Conservation (phyloP, 1,284 basidiomycete genomes). For the Heterobasidion occidentale region DNA sequence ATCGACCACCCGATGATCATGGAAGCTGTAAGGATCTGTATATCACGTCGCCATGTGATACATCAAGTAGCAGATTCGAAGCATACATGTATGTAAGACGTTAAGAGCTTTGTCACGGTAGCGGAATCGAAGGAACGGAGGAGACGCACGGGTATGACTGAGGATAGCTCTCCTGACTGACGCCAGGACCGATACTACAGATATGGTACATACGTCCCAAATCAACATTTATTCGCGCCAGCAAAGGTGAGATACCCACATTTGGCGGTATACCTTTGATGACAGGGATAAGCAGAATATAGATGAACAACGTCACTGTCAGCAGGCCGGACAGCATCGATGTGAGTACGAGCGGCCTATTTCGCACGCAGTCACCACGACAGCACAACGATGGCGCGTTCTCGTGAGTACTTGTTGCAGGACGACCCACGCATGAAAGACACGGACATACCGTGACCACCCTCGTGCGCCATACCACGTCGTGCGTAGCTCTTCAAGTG, state of each 20-base stretch:
- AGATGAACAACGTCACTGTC: constrained; percentile 64
- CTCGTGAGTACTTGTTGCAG: not conserved
- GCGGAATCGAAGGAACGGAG: not conserved
- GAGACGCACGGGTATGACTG: constrained; percentile 17
- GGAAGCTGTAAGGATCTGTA: constrained; percentile 45
- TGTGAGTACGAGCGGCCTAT: constrained; percentile 17
- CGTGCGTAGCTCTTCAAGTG: constrained; percentile 39
- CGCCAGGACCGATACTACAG: constrained; percentile 56
- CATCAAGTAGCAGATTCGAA: constrained; percentile 2
- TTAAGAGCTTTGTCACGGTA: not conserved
- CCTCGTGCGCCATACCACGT: constrained; percentile 29
- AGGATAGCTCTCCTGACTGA: constrained; percentile 24
- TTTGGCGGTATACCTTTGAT: constrained; percentile 58
- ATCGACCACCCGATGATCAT: constrained; percentile 65
- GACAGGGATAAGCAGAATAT: constrained; percentile 57
- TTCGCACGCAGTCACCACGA: not conserved
- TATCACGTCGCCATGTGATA: not conserved
- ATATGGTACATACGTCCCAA: not conserved
- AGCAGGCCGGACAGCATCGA: constrained; percentile 44
- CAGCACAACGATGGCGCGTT: not conserved
- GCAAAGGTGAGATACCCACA: constrained; percentile 30
- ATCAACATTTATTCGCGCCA: too few relatives aligned
- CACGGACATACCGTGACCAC: constrained; percentile 43
- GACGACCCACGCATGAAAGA: not conserved
- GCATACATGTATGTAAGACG: constrained; percentile 6